Evolutionary conservation across 441 rosid genomes (phyloP).

Genomic region (Raphanus hybrid): DNA sequence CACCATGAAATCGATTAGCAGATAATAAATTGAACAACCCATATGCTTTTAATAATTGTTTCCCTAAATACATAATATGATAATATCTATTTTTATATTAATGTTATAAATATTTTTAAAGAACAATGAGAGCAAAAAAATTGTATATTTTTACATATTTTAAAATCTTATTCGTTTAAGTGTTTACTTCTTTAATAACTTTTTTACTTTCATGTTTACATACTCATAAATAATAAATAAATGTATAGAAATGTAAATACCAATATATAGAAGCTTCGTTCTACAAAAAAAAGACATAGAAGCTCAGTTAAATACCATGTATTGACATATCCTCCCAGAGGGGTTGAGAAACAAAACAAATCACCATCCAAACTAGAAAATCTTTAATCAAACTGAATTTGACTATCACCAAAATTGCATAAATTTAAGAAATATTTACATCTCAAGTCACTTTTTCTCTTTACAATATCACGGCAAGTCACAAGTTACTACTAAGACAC

Average conservation of each 20-base stretch:
- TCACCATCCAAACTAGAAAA: conserved; percentile 17
- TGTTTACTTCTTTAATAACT: not conserved
- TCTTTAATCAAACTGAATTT: conserved; percentile 15
- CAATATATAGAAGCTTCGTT: conserved; percentile 1
- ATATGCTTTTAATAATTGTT: not conserved
- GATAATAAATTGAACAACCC: not conserved
- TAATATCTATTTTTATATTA: not conserved
- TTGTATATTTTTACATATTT: not conserved
- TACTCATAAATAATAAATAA: not conserved
- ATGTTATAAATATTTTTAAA: not conserved
- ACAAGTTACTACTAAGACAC: no score
- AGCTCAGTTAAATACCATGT: conserved; percentile 3
- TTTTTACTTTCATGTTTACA: not conserved
- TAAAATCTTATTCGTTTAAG: not conserved
- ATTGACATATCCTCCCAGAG: not conserved
- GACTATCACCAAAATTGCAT: conserved; percentile 28
- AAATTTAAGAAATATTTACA: no score
- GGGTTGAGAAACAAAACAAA: conserved; percentile 11
- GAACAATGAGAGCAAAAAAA: not conserved
- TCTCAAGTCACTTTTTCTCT: no score
- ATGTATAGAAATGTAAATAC: not conserved
- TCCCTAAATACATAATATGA: not conserved
- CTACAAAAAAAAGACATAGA: not conserved
- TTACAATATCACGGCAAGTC: no score
- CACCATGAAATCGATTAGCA: conserved; percentile 24